phyloP scores from a whole-genome alignment of 2,329 filamentous ascomycete genomes.

The Pseudocercospora crystallina region DNA sequence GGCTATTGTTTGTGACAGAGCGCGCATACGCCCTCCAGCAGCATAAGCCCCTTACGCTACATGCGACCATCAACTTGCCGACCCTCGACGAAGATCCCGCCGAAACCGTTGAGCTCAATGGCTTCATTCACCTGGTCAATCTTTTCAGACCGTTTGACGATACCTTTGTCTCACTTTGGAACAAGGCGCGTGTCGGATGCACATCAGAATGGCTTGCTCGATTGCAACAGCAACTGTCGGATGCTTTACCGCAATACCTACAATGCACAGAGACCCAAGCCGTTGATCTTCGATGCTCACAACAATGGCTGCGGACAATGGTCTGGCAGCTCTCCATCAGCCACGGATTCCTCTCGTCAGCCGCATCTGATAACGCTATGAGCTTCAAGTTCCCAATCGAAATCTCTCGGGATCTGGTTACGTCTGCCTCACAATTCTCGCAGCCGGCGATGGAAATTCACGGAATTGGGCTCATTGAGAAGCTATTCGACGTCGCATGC shows the following conservation, averaged over 20 bases:
- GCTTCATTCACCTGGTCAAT: conserved; percentile 61
- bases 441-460: conserved; percentile 72
- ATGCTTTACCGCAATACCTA: conserved; percentile 56
- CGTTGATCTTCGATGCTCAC: conserved; percentile 67
- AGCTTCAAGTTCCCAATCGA: conserved; percentile 62
- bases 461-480: conserved; percentile 75
- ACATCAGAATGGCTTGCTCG: conserved; percentile 48
- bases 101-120: conserved; percentile 56
- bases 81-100: conserved; percentile 51
- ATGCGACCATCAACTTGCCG: conserved; percentile 58
- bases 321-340: conserved; percentile 72
- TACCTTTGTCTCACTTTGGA: conserved; percentile 64
- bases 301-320: conserved; percentile 69
- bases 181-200: conserved; percentile 53
- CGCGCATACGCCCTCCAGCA: conserved; percentile 64
- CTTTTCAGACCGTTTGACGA: conserved; percentile 65
- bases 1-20: conserved; percentile 64
- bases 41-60: conserved; percentile 62
- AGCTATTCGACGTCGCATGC: conserved; percentile 74
- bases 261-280: conserved; percentile 65
- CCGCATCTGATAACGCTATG: conserved; percentile 59
- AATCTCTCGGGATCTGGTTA: conserved; percentile 59
- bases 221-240: conserved; percentile 52
- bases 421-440: conserved; percentile 69
- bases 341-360: conserved; percentile 63